Evolutionary conservation across 495 filamentous ascomycete species (phyloP).

Genomic region (Lepidopterella palustris): DNA sequence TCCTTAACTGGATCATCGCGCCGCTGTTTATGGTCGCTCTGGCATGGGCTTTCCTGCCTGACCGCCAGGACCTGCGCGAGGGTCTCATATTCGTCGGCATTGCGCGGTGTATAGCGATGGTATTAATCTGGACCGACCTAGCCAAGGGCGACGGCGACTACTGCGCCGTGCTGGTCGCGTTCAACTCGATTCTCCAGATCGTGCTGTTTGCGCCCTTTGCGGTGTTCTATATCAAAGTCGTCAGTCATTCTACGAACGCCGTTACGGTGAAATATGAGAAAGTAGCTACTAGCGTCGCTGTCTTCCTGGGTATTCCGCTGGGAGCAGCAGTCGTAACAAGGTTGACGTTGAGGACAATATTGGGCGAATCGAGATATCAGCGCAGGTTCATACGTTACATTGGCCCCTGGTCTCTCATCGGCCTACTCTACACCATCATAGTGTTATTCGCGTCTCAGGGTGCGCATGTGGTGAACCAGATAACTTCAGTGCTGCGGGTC

Average conservation of each 20-base stretch:
- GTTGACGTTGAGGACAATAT: constrained; percentile 20
- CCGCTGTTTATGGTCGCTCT: constrained; percentile 76
- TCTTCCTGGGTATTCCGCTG: constrained; percentile 37
- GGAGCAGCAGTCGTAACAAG: constrained; percentile 35
- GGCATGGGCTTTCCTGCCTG: constrained; percentile 38
- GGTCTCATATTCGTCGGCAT: constrained; percentile 39
- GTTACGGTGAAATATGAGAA: constrained; percentile 27
- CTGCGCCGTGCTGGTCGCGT: constrained; percentile 38
- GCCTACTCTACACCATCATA: constrained; percentile 38
- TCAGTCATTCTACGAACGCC: constrained; percentile 26
- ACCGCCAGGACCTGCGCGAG: constrained; percentile 36
- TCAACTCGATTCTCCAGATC: constrained; percentile 39
- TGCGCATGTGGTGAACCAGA: constrained; percentile 36
- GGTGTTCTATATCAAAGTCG: constrained; percentile 34
- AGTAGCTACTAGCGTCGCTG: constrained; percentile 35
- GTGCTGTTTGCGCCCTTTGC: constrained; percentile 39
- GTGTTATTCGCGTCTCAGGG: constrained; percentile 37
- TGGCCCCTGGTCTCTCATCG: constrained; percentile 34
- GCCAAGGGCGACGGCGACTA: constrained; percentile 37
- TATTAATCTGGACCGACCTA: constrained; percentile 38
- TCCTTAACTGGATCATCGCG: constrained; percentile 86
- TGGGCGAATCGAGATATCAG: constrained; percentile 34
- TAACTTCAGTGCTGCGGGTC: constrained; percentile 36
- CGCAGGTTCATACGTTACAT: constrained; percentile 34
- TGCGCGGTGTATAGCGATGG: constrained; percentile 40